Conservation (phyloP, 2,329 filamentous ascomycete genomes). For the Bipolaris victoriae region DNA sequence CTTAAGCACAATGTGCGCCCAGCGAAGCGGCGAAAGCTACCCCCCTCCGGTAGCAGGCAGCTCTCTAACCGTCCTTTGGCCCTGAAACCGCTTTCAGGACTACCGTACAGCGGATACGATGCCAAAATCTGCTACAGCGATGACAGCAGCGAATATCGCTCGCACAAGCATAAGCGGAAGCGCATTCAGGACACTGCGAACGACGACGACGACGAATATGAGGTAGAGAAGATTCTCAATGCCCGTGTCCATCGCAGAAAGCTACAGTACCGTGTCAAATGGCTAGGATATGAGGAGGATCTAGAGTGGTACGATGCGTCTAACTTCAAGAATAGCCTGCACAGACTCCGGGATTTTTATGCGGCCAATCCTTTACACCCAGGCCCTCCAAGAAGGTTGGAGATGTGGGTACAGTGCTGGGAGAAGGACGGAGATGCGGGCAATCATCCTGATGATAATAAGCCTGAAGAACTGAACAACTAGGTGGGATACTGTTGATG, state of each 20-base stretch:
- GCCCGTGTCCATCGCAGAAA: neutral
- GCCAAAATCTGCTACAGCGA: conserved; percentile 6
- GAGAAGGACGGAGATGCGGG: conserved; percentile 20
- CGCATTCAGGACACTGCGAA: neutral
- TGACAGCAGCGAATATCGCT: conserved; percentile 3
- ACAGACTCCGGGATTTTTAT: conserved; percentile 16
- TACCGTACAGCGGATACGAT: neutral
- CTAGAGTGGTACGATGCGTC: conserved; percentile 2
- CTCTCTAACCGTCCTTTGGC: neutral
- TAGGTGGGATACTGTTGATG: too few relatives aligned
- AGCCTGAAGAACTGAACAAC: neutral
- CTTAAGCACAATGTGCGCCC: neutral
- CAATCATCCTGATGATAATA: conserved; percentile 13
- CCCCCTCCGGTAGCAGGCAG: neutral
- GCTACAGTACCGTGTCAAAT: conserved; percentile 9
- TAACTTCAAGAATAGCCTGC: conserved; percentile 10
- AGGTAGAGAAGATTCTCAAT: conserved; percentile 8
- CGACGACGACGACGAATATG: conserved; percentile 6
- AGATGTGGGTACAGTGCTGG: conserved; percentile 17
- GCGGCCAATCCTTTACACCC: conserved; percentile 10
- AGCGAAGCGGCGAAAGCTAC: neutral
- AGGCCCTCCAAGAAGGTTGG: conserved; percentile 17
- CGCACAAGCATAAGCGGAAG: conserved; percentile 4
- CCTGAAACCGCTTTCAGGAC: conserved; percentile 2
- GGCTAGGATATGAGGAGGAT: conserved; percentile 7